phyloP scores from a whole-genome alignment of 805 yeast species.

The Suhomyces canberraensis region DNA sequence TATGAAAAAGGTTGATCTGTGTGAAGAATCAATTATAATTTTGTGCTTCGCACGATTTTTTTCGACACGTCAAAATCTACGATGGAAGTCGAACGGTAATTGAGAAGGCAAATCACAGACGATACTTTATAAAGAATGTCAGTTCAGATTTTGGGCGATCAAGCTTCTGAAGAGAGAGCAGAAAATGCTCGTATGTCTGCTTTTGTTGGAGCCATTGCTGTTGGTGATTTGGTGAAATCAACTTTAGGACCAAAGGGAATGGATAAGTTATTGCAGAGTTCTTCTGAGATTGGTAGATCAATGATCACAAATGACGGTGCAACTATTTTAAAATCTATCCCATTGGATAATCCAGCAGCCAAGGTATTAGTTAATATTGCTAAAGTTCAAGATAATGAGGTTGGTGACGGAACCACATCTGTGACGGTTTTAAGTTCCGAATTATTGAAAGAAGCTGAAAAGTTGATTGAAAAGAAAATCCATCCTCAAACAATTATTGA shows the following conservation, averaged over 20 bases:
- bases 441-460: slow-evolving; percentile 90
- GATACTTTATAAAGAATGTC: too few relatives aligned
- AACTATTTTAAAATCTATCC: slow-evolving; percentile 88
- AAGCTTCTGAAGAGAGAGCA: slow-evolving; percentile 95
- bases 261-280: slow-evolving; percentile 91
- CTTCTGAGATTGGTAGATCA: slow-evolving; percentile 66
- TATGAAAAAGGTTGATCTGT: too few relatives aligned
- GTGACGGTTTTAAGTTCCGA: slow-evolving; percentile 92
- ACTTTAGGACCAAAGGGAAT: slow-evolving; percentile 98
- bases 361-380: slow-evolving; percentile 91
- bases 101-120: too few relatives aligned
- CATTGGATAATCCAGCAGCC: slow-evolving; percentile 97
- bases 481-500: slow-evolving; percentile 98
- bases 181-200: slow-evolving; percentile 98
- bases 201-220: slow-evolving; percentile 98
- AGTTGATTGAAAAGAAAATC: slow-evolving; percentile 83
- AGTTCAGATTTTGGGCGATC: slow-evolving; percentile 94
- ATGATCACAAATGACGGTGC: slow-evolving; percentile 98
- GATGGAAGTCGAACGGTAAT: slow-evolving; percentile 3
- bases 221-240: slow-evolving; percentile 92
- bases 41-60: neutral
- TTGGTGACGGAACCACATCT: slow-evolving; percentile 97
- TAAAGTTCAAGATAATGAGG: slow-evolving; percentile 96
- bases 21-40: too few relatives aligned
- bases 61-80: slow-evolving; percentile 4